Evolutionary conservation across 495 filamentous ascomycete genomes (phyloP), one percentile per base, ranked within the genome.

Genomic region (Aeminium ludgeri): DNA sequence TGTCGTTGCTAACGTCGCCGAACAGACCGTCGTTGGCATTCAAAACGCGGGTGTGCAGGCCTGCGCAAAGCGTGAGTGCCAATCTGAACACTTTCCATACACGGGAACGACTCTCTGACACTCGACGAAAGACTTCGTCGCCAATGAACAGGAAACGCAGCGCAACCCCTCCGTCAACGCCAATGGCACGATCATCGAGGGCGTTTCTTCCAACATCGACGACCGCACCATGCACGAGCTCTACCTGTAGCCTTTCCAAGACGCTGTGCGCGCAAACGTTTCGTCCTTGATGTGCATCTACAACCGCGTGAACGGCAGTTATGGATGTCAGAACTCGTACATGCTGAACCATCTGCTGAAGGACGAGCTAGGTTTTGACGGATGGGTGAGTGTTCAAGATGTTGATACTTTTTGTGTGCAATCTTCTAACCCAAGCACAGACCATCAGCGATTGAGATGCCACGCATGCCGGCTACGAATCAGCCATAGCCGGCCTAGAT

Each of bases 41-140:
- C 73, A 78, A 52, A 59, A 59, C 40, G 58, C 63, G 1, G 73
- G 72, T 11, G 66, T 78, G 1, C 66, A 75, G 28, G 69, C 73
- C 5, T 67, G 62, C 44, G 69, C 69, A 6, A 79, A 77, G 55
- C 73, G 75, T 51, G 73, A 63, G 43, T 63, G 71, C 27, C 51
- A 40, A 8, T 65, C 63, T 48, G 59, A 68, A 42, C 29, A n/a
- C 12, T 30, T 3, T 10, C 13, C 2, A 39, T 19, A 3, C 12
- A 12, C 18, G 8, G 5, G n/a, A 3, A 3, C 18, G 12, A 3
- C 5, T 25, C 2, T 28, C 11, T 2, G 4, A 12, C 20, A 20
- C 8, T 10, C 27, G 27, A 39, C 10, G 11, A 15, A 38, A 32
- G 34, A 44, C 25, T 48, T 25, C 20, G 48, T 52, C 29, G 46